These are phyloP conservation scores for Trametes hirsuta DNA, from an alignment of 1,284 basidiomycete genomes.

Conservation along the genomic window DNA sequence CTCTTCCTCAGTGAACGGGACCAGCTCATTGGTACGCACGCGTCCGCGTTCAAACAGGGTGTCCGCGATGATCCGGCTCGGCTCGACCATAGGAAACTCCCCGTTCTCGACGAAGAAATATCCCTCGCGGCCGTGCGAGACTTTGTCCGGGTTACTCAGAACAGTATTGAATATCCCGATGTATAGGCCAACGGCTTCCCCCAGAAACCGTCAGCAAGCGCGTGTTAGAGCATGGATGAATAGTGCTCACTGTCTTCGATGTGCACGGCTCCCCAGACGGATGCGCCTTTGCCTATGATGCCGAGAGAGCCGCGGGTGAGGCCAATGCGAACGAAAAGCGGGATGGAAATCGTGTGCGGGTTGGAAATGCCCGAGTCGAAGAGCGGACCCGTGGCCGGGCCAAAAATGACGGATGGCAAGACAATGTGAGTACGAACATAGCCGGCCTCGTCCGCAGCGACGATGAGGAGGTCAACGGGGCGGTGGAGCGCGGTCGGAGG, in stretches of 20 bases:
- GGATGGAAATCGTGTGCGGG: slow-evolving; percentile 39
- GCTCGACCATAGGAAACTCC: slow-evolving; percentile 38
- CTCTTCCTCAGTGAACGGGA: slow-evolving; percentile 34
- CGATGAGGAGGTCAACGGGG: slow-evolving; percentile 34
- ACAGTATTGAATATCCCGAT: slow-evolving; percentile 19
- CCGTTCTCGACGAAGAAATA: slow-evolving; percentile 50
- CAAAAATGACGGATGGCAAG: slow-evolving; percentile 44
- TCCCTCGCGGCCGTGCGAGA: slow-evolving; percentile 43
- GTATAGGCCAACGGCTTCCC: slow-evolving; percentile 27
- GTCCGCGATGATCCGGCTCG: slow-evolving; percentile 39
- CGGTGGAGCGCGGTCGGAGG: slow-evolving; percentile 37
- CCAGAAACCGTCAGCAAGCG: slow-evolving; percentile 4
- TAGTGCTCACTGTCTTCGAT: slow-evolving; percentile 36
- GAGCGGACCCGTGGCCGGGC: slow-evolving; percentile 38
- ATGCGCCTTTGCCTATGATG: slow-evolving; percentile 35
- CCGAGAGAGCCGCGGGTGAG: slow-evolving; percentile 39
- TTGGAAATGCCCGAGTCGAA: slow-evolving; percentile 42
- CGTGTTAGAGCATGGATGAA: not conserved
- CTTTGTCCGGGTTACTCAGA: slow-evolving; percentile 11
- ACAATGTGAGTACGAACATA: slow-evolving; percentile 44
- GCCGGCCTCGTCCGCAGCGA: slow-evolving; percentile 39
- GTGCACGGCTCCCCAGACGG: slow-evolving; percentile 36
- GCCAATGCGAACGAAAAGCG: slow-evolving; percentile 32
- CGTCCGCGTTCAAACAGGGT: slow-evolving; percentile 34
- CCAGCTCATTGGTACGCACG: slow-evolving; percentile 28